Conservation (phyloP, 345 rosid species). For the Lumnitzera littorea region DNA sequence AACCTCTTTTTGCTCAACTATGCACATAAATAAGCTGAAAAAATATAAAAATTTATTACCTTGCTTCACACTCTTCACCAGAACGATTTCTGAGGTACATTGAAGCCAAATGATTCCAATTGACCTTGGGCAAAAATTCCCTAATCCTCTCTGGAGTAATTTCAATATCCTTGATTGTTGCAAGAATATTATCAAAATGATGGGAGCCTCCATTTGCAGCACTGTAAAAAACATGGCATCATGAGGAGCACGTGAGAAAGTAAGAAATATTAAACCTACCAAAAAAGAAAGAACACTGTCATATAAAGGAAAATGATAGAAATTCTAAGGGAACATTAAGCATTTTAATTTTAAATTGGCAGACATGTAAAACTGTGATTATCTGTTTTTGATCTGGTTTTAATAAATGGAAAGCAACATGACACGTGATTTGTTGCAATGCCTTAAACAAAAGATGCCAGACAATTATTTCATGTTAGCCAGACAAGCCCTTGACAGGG, state of each 20-base stretch:
- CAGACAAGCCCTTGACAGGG: no score
- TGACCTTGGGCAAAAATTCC: constrained; percentile 72
- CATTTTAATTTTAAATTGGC: no score
- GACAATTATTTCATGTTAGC: no score
- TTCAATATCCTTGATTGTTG: constrained; percentile 56
- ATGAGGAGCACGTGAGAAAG: neutral
- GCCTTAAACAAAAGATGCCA: no score
- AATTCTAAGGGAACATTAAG: neutral
- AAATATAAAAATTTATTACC: constrained; percentile 24
- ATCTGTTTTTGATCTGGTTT: neutral
- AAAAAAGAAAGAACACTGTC: neutral
- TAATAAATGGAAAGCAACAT: no score
- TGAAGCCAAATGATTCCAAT: constrained; percentile 79
- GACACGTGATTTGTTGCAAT: no score
- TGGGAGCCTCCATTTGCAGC: constrained; percentile 32
- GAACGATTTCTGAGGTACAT: constrained; percentile 44
- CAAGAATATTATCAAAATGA: constrained; percentile 37
- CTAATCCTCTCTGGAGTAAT: constrained; percentile 62
- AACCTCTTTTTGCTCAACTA: neutral
- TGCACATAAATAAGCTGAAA: neutral
- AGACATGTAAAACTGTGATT: neutral
- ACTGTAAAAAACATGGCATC: constrained; percentile 24
- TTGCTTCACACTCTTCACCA: constrained; percentile 86
- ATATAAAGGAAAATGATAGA: no score
- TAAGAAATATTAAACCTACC: neutral